Evolutionary conservation across 257 asterid species (phyloP).

Genomic region (Nicotiana tabacum): DNA sequence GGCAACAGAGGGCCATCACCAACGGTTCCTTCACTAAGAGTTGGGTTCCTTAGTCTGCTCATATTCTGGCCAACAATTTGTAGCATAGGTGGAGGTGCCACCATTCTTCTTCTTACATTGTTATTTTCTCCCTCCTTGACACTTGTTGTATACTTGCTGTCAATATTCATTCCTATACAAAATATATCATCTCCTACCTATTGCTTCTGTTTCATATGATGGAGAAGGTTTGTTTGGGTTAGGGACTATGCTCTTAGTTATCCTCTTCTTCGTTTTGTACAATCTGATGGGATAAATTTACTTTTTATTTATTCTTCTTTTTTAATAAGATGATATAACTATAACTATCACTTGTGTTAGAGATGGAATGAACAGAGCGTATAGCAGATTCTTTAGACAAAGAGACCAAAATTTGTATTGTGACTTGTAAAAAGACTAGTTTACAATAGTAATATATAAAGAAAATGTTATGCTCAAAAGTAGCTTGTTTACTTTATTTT

Average conservation of each 20-base stretch:
- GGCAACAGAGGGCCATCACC: slow-evolving; percentile 26
- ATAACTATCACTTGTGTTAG: not conserved
- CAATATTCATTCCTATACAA: not conserved
- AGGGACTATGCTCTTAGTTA: slow-evolving; percentile 12
- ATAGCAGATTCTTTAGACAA: not conserved
- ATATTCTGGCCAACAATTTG: slow-evolving; percentile 16
- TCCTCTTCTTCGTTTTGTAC: slow-evolving; percentile 15
- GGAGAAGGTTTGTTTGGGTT: slow-evolving; percentile 22
- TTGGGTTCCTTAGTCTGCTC: slow-evolving; percentile 13
- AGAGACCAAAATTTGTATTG: not conserved
- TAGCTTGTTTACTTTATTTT: not conserved
- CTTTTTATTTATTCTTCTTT: not conserved
- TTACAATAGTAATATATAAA: not conserved
- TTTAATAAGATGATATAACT: not conserved
- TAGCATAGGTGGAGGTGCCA: not conserved
- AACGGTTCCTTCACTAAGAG: slow-evolving; percentile 21
- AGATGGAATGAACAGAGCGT: not conserved
- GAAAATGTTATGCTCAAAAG: not conserved
- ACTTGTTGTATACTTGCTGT: not conserved
- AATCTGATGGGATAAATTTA: not conserved
- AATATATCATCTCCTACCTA: not conserved
- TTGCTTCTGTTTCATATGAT: not conserved
- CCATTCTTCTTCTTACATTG: not conserved
- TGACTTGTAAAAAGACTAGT: not conserved
- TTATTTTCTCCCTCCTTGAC: slow-evolving; percentile 12